Conservation (phyloP, 805 yeast genomes). For the Kodamaea sagamina region DNA sequence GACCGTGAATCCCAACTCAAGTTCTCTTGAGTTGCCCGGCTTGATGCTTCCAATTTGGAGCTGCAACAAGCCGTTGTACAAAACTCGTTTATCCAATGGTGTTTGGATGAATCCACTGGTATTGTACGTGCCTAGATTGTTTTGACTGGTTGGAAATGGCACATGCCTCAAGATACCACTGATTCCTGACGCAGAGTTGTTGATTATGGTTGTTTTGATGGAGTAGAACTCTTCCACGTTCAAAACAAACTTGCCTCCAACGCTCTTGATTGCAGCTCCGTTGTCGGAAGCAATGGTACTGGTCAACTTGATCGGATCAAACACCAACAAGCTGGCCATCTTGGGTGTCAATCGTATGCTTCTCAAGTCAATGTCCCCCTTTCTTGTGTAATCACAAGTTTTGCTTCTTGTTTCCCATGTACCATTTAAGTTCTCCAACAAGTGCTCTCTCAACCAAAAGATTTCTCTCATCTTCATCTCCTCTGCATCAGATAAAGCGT, state of each 20-base stretch:
- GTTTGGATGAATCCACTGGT: slow-evolving; percentile 26
- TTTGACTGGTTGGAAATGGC: slow-evolving; percentile 38
- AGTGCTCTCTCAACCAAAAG: slow-evolving; percentile 79
- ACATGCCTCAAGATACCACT: slow-evolving; percentile 64
- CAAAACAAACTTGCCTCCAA: slow-evolving; percentile 34
- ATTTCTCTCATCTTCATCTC: slow-evolving; percentile 56
- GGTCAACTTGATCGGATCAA: slow-evolving; percentile 26
- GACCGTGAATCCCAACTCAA: slow-evolving; percentile 60
- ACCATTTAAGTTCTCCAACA: slow-evolving; percentile 63
- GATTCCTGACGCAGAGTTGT: slow-evolving; percentile 44
- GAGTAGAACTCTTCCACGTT: slow-evolving; percentile 52
- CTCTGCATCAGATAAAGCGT: slow-evolving; percentile 56
- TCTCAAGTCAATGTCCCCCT: slow-evolving; percentile 67
- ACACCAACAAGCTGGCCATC: slow-evolving; percentile 58
- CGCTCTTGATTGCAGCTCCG: slow-evolving; percentile 25
- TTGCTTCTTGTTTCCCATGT: slow-evolving; percentile 52
- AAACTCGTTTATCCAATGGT: slow-evolving; percentile 53
- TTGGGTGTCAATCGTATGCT: slow-evolving; percentile 60
- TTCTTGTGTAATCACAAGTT: slow-evolving; percentile 26
- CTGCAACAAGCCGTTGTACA: slow-evolving; percentile 76
- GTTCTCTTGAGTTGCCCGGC: slow-evolving; percentile 43
- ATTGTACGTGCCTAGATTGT: slow-evolving; percentile 12
- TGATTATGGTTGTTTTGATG: slow-evolving; percentile 50
- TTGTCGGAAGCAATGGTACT: slow-evolving; percentile 12
- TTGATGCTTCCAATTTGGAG: slow-evolving; percentile 36